phyloP scores from a whole-genome alignment of 768 basidiomycete genomes.

The Psilocybe sp. region DNA sequence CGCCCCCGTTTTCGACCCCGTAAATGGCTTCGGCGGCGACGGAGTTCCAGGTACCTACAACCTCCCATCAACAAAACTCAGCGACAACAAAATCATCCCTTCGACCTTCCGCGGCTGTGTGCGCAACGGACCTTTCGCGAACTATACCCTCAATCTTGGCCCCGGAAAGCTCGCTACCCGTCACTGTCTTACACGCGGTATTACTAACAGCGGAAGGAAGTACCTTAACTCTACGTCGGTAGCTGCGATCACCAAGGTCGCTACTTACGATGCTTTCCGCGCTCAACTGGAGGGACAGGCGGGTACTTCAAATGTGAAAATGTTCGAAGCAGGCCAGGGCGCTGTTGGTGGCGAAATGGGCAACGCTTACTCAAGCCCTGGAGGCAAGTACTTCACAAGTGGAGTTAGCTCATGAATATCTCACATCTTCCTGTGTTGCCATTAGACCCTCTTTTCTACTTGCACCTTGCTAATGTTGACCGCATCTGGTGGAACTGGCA shows the following conservation, averaged over 20 bases:
- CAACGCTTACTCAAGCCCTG: conserved; percentile 35
- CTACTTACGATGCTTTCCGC: conserved; percentile 31
- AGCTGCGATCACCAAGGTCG: conserved; percentile 16
- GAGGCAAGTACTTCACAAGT: conserved; percentile 23
- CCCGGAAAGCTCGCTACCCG: conserved; percentile 29
- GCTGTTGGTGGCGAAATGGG: conserved; percentile 29
- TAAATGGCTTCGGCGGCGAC: conserved; percentile 35
- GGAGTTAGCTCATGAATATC: neutral
- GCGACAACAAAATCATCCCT: conserved; percentile 8
- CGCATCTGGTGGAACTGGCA: conserved; percentile 43
- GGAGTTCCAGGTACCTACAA: conserved; percentile 25
- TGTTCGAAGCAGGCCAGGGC: conserved; percentile 36
- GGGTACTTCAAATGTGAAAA: conserved; percentile 19
- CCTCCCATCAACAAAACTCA: conserved; percentile 6
- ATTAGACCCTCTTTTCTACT: conserved; percentile 36
- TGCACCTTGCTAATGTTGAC: conserved; percentile 38
- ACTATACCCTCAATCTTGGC: conserved; percentile 30
- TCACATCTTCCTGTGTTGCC: neutral
- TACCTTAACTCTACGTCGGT: conserved; percentile 20
- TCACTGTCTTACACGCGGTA: conserved; percentile 32
- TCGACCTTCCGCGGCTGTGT: conserved; percentile 22
- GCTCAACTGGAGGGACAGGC: conserved; percentile 33
- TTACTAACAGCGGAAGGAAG: conserved; percentile 19
- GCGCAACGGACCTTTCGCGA: conserved; percentile 30
- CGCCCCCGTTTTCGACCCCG: conserved; percentile 33